Conservation (phyloP, 768 basidiomycete genomes). For the Clitopilus hobsonii region DNA sequence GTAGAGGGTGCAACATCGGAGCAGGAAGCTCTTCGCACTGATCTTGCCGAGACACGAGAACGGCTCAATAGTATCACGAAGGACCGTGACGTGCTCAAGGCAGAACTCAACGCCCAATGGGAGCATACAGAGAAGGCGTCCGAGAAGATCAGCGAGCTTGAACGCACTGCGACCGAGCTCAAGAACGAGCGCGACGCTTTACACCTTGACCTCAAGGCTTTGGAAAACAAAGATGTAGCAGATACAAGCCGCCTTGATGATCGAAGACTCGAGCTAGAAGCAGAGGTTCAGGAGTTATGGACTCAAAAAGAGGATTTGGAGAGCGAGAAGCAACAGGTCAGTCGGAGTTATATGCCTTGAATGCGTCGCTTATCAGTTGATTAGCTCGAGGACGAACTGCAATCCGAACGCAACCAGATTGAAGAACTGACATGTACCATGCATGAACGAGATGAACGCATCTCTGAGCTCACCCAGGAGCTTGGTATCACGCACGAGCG, state of each 20-base stretch:
- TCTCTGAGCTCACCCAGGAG: slow-evolving; percentile 51
- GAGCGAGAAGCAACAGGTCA: slow-evolving; percentile 51
- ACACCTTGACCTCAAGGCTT: slow-evolving; percentile 32
- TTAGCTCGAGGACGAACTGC: slow-evolving; percentile 52
- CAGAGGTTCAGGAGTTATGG: slow-evolving; percentile 49
- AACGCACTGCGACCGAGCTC: slow-evolving; percentile 28
- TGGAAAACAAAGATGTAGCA: slow-evolving; percentile 37
- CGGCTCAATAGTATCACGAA: slow-evolving; percentile 38
- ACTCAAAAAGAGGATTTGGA: slow-evolving; percentile 49
- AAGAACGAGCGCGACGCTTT: slow-evolving; percentile 36
- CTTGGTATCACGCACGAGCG: slow-evolving; percentile 50
- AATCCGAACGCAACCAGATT: slow-evolving; percentile 46
- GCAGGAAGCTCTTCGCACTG: slow-evolving; percentile 36
- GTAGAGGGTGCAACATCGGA: slow-evolving; percentile 39
- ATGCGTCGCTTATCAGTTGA: slow-evolving; percentile 1
- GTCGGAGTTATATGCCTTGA: slow-evolving; percentile 8
- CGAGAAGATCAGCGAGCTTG: slow-evolving; percentile 40
- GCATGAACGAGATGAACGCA: slow-evolving; percentile 49
- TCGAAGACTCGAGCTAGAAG: slow-evolving; percentile 49
- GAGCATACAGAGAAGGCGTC: slow-evolving; percentile 50
- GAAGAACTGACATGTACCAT: slow-evolving; percentile 42
- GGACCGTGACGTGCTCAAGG: slow-evolving; percentile 45
- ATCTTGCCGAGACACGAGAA: slow-evolving; percentile 35
- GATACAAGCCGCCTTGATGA: slow-evolving; percentile 52
- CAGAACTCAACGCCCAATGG: slow-evolving; percentile 73